Percentiles rank a stretch among this genome's conserved stretches.
Evolutionary conservation across 2,329 filamentous ascomycete genomes (phyloP).

Genomic region (Venturia nashicola): DNA sequence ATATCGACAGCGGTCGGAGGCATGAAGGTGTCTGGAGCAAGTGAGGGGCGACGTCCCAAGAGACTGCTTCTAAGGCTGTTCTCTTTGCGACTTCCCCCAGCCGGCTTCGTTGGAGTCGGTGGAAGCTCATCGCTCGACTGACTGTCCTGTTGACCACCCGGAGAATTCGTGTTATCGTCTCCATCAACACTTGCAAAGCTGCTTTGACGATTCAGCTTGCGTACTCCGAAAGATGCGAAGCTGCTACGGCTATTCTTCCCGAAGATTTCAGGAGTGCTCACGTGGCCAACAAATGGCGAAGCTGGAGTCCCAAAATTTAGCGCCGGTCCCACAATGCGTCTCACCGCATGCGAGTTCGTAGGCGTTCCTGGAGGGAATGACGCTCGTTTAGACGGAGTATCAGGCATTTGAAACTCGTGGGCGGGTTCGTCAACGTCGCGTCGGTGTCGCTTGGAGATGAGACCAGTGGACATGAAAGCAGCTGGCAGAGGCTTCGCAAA

Average conservation of each 20-base stretch:
- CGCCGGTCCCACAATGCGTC: constrained; percentile 50
- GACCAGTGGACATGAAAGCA: constrained; percentile 85
- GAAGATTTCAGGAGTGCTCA: constrained; percentile 55
- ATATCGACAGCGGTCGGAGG: constrained; percentile 22
- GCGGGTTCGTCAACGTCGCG: constrained; percentile 45
- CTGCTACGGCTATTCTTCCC: constrained; percentile 38
- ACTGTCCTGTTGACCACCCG: constrained; percentile 43
- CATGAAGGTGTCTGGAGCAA: constrained; percentile 35
- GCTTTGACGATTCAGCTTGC: constrained; percentile 35
- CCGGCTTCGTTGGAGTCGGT: constrained; percentile 84
- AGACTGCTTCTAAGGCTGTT: constrained; percentile 39
- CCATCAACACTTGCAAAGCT: constrained; percentile 76
- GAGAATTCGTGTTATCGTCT: constrained; percentile 54
- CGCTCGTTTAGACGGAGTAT: constrained; percentile 92
- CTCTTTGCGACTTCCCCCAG: constrained; percentile 27
- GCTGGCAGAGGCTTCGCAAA: constrained; percentile 63
- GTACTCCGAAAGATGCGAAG: not conserved
- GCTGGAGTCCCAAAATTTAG: constrained; percentile 69
- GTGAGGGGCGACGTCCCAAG: constrained; percentile 33
- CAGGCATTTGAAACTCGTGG: constrained; percentile 54
- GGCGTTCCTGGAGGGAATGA: constrained; percentile 52
- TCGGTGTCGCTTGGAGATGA: constrained; percentile 90
- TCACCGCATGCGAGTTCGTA: constrained; percentile 40
- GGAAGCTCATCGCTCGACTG: constrained; percentile 63
- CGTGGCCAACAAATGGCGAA: constrained; percentile 62